Evolutionary conservation across 164 flowering plant genomes (phyloP), one percentile per base, ranked within the genome.

Genomic region (Aristolochia californica): DNA sequence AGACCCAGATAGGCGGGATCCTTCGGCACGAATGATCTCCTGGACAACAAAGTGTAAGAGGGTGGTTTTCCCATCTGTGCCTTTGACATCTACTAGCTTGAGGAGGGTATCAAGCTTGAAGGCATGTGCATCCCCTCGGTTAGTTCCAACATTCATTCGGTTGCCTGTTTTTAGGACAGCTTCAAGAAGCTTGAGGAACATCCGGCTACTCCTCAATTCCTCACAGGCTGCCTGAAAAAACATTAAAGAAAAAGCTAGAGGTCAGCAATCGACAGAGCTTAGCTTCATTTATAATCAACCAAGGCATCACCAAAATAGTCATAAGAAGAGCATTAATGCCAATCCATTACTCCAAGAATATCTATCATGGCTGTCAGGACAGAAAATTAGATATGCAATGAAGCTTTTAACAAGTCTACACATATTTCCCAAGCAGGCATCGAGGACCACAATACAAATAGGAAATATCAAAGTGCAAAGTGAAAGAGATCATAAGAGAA

Each of bases 31-130:
- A 55, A 78, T 84, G 44, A 91, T 88, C 68, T 91, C 98, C 55
- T 91, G 96, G 15, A 91, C 95, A 13, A 91, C 98, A 66, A 86
- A 91, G 69, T 88, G 98, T 66, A 91, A 63, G 45, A 91, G 87
- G 11, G 96, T 88, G 64, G 96, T 91, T 62, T 83, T 86, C 13
- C 96, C 93, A 72, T 91, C 98, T 1, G 90, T 76, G 38, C 95
- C 96, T 77, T 91, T 91, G 48, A 88, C 83, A 73, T 88, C 98
- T 4, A 73, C 93, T n/a, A 91, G 91, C 74, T 91, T 88, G 48
- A 91, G 93, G 40, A 91, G 94, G 2, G 94, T 85, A 66, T 90
- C 97, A 16, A 90, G 95, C 70, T 89, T 89, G 81, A 87, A 89
- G 58, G 95, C 95, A 15, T 74, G 93, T 22, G 95, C 97, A 74